phyloP scores from a whole-genome alignment of 2,329 filamentous ascomycete genomes.

The Amylocarpus encephaloides region DNA sequence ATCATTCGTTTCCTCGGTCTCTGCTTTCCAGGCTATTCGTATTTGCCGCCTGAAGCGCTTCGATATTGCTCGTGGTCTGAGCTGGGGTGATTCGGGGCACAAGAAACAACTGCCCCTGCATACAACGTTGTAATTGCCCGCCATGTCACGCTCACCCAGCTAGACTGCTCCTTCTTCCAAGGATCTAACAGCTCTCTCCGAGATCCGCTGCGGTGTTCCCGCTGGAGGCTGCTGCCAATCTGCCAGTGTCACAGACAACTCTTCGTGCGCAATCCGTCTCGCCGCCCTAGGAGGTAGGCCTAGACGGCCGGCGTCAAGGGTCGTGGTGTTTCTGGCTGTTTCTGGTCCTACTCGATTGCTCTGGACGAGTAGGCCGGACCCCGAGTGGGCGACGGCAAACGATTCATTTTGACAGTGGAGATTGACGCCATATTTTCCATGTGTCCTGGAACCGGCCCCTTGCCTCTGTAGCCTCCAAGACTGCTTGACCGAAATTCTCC shows the following conservation, averaged over 20 bases:
- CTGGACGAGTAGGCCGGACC: too few relatives aligned
- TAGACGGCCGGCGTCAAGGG: too few relatives aligned
- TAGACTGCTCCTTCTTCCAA: background rate
- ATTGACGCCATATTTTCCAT: too few relatives aligned
- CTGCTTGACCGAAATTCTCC: background rate
- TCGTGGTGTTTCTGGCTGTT: too few relatives aligned
- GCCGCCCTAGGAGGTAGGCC: background rate
- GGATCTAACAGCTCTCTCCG: background rate
- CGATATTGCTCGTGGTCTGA: too few relatives aligned
- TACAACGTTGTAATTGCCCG: background rate
- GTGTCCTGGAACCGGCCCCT: background rate
- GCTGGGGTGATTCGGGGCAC: background rate
- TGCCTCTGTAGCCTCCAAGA: background rate
- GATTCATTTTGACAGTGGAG: too few relatives aligned
- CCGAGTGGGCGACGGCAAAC: too few relatives aligned
- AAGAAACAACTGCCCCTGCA: background rate
- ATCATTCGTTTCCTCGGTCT: too few relatives aligned
- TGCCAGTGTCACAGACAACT: background rate
- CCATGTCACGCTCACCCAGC: background rate
- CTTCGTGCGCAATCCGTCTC: background rate
- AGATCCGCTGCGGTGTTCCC: conserved; percentile 2
- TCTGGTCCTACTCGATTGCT: too few relatives aligned
- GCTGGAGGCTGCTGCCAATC: background rate
- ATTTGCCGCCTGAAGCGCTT: too few relatives aligned
- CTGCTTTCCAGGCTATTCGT: too few relatives aligned